These are phyloP conservation scores for Pseudomonodictys pantanalensis DNA, from an alignment of 495 filamentous ascomycete species.

Conservation along the genomic window DNA sequence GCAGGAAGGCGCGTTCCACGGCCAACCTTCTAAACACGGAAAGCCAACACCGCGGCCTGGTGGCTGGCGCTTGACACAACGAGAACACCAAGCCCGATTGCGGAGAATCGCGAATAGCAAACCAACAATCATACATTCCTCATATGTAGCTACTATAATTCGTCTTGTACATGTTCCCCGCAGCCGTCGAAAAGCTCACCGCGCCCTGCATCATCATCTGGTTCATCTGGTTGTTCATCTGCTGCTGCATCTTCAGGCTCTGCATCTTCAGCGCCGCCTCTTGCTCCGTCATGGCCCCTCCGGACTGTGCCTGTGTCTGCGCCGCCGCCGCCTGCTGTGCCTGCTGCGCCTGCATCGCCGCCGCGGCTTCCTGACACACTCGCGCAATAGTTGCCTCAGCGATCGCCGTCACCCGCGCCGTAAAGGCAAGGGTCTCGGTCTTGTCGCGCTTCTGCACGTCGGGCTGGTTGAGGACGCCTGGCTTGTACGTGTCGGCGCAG, in stretches of 20 bases:
- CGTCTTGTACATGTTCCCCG: constrained; percentile 9
- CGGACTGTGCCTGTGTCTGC: not conserved
- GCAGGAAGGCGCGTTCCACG: too few species aligned
- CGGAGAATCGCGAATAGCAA: too few species aligned
- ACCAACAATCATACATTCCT: too few species aligned
- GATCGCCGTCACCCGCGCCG: constrained; percentile 2
- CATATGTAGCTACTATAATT: not conserved
- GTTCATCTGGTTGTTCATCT: constrained; percentile 7
- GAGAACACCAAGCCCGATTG: too few species aligned
- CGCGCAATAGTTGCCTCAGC: not conserved
- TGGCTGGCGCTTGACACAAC: too few species aligned
- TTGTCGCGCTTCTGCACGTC: constrained; percentile 16
- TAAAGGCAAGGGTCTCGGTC: constrained; percentile 3
- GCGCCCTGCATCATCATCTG: constrained; percentile 9
- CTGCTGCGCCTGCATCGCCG: not conserved
- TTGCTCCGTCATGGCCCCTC: not conserved
- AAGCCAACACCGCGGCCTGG: too few species aligned
- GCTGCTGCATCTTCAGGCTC: constrained; percentile 20
- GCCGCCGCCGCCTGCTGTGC: not conserved
- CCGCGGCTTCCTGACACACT: constrained; percentile 23
- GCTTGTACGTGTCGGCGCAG: constrained; percentile 26
- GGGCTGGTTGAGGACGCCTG: constrained; percentile 15
- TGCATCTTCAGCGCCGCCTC: constrained; percentile 7
- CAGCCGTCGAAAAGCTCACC: constrained; percentile 9
- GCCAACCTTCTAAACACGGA: too few species aligned